phyloP scores from a whole-genome alignment of 306 rosid species.

The peach (Prunus persica) region Prunus_persica_NCBIv2 NC_034011.1:17155001-17155500 shows the following conservation, averaged over 20 bases:
- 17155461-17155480: constrained; percentile 1
- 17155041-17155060: constrained; percentile 3
- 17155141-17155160: not conserved
- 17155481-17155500: not conserved
- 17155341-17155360: not conserved
- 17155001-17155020: not conserved
- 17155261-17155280: not conserved
- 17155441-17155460: not conserved
- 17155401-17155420: not conserved
- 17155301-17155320: not conserved
- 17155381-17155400: not conserved
- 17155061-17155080: not conserved
- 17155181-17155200: not conserved
- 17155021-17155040: not conserved
- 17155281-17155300: not conserved
- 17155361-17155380: not conserved
- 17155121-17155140: not conserved
- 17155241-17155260: not conserved
- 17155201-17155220: not conserved
- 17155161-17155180: not conserved
- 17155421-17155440: not conserved
- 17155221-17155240: not conserved
- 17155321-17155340: not conserved
- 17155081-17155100: not conserved
- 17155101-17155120: not conserved